A percentile compares a stretch with the other conserved stretches of the same genome.
Conservation (phyloP, 208 protist species). For the Trypanosoma scelopori region DNA sequence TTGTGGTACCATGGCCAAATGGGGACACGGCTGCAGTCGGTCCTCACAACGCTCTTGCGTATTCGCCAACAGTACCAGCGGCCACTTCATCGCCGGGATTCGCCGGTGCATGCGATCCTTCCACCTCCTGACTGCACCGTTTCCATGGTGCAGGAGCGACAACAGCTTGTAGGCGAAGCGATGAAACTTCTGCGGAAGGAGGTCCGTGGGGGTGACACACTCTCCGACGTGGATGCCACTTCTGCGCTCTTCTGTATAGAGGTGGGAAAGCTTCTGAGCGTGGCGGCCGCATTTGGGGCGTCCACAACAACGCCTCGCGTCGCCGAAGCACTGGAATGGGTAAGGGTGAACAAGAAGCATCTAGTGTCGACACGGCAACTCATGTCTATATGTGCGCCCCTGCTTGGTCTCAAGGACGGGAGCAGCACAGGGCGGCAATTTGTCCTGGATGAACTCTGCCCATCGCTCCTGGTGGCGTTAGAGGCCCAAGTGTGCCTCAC, state of each 20-base stretch:
- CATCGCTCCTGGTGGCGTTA: constrained; percentile 10
- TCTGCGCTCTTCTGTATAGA: constrained; percentile 54
- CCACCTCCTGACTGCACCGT: background rate
- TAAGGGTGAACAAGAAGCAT: constrained; percentile 32
- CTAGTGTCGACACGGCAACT: constrained; percentile 62
- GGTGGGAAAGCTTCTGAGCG: constrained; percentile 71
- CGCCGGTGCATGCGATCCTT: background rate
- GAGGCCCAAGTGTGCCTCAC: background rate
- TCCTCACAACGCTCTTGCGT: constrained; percentile 37
- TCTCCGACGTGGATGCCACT: constrained; percentile 58
- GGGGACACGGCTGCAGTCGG: constrained; percentile 16
- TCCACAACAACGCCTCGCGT: constrained; percentile 57
- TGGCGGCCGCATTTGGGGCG: constrained; percentile 65
- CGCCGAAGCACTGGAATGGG: constrained; percentile 61
- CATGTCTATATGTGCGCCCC: constrained; percentile 75
- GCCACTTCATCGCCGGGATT: constrained; percentile 13
- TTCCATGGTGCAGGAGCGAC: constrained; percentile 10
- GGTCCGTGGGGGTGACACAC: constrained; percentile 39
- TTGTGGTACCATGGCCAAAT: constrained; percentile 6
- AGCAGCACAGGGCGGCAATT: constrained; percentile 43
- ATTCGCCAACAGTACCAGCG: constrained; percentile 44
- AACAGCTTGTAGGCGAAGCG: constrained; percentile 46
- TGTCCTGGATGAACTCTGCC: constrained; percentile 46
- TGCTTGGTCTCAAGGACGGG: constrained; percentile 69
- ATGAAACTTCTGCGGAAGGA: constrained; percentile 57